Percentiles rank a stretch among this genome's conserved stretches.
These are phyloP conservation scores for Saturnispora mendoncae DNA, from an alignment of 805 yeast species.

Conservation along the genomic window DNA sequence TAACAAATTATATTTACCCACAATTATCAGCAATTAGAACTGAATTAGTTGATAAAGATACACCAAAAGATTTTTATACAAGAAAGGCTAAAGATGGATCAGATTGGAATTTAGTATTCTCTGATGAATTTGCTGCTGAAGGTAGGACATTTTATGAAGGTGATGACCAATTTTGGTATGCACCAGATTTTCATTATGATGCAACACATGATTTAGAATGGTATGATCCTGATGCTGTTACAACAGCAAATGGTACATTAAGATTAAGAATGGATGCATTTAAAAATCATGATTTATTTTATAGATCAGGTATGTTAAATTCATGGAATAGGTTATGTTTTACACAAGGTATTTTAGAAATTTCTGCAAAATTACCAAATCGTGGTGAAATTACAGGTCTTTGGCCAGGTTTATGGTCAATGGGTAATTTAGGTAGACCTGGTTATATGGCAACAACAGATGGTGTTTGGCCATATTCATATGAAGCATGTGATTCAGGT, in stretches of 20 bases:
- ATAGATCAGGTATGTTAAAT: constrained; percentile 88
- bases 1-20: constrained; percentile 52
- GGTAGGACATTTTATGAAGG: constrained; percentile 88
- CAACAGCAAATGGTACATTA: constrained; percentile 67
- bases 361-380: constrained; percentile 71
- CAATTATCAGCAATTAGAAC: constrained; percentile 50
- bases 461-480: constrained; percentile 93
- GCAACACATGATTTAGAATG: constrained; percentile 90
- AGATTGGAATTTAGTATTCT: constrained; percentile 68
- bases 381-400: constrained; percentile 70
- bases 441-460: constrained; percentile 83
- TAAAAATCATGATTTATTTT: constrained; percentile 66
- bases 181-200: constrained; percentile 72
- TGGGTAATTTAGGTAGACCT: constrained; percentile 90
- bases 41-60: constrained; percentile 59
- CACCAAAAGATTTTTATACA: constrained; percentile 42
- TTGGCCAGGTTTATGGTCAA: constrained; percentile 96
- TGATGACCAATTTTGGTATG: constrained; percentile 88
- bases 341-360: constrained; percentile 73
- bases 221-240: constrained; percentile 88
- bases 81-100: constrained; percentile 53
- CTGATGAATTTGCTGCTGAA: constrained; percentile 84
- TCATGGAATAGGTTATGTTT: constrained; percentile 89
- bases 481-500: constrained; percentile 85
- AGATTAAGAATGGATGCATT: constrained; percentile 70